Evolutionary conservation across 129 eudicot genomes (phyloP), one percentile per base, ranked within the genome.

Genomic region (Mikania micrantha): DNA sequence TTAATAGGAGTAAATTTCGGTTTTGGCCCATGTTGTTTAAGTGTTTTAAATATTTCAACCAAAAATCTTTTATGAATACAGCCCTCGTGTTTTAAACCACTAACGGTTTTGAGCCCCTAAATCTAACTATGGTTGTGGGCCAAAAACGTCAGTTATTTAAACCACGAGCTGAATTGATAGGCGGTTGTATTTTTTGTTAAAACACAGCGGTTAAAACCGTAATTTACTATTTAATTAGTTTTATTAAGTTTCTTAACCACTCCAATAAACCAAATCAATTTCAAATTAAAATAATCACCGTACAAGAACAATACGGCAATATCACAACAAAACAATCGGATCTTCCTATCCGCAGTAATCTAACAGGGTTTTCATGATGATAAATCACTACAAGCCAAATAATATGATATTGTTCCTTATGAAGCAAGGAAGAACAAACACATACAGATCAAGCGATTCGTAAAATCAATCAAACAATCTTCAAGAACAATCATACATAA

Each of bases 211-310:
- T n/a, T n/a, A n/a, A n/a, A n/a, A n/a, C n/a, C n/a, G n/a, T n/a
- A n/a, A n/a, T n/a, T n/a, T n/a, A n/a, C n/a, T n/a, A 9, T 7
- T 66, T 58, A 39, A 58, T 57, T 44, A 42, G 5, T 10, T 29
- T n/a, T 34, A n/a, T 11, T 32, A 74, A 31, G 67, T 56, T 56
- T 31, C 67, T 44, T 44, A 74, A 65, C 79, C 50, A 74, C 78
- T 54, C 67, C 49, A 9, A 65, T 53, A 10, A 15, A 42, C 64
- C 7, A 34, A 21, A 36, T 22, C 53, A 11, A 25, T 70, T 20
- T 50, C 1, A 0, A 42, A 6, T 12, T 13, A 42, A 42, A 13
- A 42, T 4, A 42, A 16, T 63, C 40, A 39, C 35, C 32, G 36
- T 41, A 22, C 38, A 39, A 64, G n/a, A 41, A 48, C 49, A 10